Conservation (phyloP, 768 basidiomycete species). For the Strobilomyces echinocephalus region DNA sequence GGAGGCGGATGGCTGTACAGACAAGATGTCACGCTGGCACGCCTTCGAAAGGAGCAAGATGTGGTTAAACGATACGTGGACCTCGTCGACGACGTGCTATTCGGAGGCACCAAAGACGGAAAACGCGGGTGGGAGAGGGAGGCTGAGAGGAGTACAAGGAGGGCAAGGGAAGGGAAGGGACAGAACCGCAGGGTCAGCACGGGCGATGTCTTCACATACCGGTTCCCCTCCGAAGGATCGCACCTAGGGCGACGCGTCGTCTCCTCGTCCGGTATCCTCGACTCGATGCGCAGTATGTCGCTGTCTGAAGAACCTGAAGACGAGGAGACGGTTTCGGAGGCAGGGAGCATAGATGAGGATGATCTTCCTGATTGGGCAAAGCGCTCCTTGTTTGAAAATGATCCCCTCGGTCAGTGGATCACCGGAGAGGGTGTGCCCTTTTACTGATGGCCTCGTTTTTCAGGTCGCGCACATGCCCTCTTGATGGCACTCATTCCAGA, state of each 20-base stretch:
- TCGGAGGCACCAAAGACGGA: slow-evolving; percentile 51
- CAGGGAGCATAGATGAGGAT: slow-evolving; percentile 56
- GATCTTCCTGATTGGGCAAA: slow-evolving; percentile 78
- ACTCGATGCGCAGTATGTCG: slow-evolving; percentile 45
- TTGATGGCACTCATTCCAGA: slow-evolving; percentile 57
- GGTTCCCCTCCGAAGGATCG: slow-evolving; percentile 18
- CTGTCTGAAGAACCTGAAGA: slow-evolving; percentile 56
- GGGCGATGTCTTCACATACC: slow-evolving; percentile 26
- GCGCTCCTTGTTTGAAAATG: slow-evolving; percentile 46
- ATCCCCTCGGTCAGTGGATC: slow-evolving; percentile 51
- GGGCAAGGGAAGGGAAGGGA: slow-evolving; percentile 36
- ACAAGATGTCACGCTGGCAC: slow-evolving; percentile 53
- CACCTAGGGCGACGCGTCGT: slow-evolving; percentile 45
- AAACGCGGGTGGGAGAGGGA: slow-evolving; percentile 47
- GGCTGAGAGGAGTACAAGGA: slow-evolving; percentile 43
- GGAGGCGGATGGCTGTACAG: slow-evolving; percentile 81
- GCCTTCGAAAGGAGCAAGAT: slow-evolving; percentile 53
- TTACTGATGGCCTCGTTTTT: slow-evolving; percentile 1
- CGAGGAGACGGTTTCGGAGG: slow-evolving; percentile 41
- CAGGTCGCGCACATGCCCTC: slow-evolving; percentile 65
- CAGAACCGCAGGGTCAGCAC: slow-evolving; percentile 32
- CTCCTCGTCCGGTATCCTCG: slow-evolving; percentile 52
- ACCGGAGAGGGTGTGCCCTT: slow-evolving; percentile 1
- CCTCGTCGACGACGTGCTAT: slow-evolving; percentile 76
- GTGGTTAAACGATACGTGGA: slow-evolving; percentile 63